These are phyloP conservation scores for Agastache rugosa DNA, from an alignment of 257 asterid species.

Conservation along the genomic window DNA sequence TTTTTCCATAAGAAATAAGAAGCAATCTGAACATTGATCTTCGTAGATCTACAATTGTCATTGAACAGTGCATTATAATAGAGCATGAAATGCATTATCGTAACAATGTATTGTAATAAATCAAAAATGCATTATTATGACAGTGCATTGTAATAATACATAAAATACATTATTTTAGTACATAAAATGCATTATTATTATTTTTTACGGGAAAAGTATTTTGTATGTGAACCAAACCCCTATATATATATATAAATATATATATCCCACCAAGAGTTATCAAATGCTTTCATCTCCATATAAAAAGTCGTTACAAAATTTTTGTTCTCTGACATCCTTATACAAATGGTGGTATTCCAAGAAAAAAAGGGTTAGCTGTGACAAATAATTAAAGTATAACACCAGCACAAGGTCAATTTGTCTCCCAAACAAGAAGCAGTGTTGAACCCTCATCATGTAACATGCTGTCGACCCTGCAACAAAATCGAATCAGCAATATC, in stretches of 20 bases:
- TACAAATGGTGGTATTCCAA: constrained; percentile 33
- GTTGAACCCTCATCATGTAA: constrained; percentile 28
- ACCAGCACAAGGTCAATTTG: constrained; percentile 16
- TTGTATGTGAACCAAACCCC: too few relatives aligned
- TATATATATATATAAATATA: neutral
- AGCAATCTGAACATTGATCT: too few relatives aligned
- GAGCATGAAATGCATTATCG: too few relatives aligned
- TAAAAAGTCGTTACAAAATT: constrained; percentile 30
- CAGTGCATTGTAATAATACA: too few relatives aligned
- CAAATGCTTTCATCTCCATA: constrained; percentile 20
- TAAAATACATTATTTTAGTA: too few relatives aligned
- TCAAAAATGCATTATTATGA: too few relatives aligned
- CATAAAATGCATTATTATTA: too few relatives aligned
- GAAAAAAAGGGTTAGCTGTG: constrained; percentile 25
- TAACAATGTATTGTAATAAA: too few relatives aligned
- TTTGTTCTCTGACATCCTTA: constrained; percentile 27
- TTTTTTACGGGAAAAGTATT: too few relatives aligned
- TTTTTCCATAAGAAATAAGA: too few relatives aligned
- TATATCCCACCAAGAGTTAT: neutral
- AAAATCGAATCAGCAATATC: neutral
- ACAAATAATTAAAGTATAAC: constrained; percentile 37
- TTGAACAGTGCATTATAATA: too few relatives aligned
- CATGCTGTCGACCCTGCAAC: constrained; percentile 35
- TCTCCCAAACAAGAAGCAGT: constrained; percentile 22
- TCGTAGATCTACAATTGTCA: too few relatives aligned